Base-by-base conservation (phyloP, 2,329 filamentous ascomycete species). In the Huntiella bhutanensis region DNA sequence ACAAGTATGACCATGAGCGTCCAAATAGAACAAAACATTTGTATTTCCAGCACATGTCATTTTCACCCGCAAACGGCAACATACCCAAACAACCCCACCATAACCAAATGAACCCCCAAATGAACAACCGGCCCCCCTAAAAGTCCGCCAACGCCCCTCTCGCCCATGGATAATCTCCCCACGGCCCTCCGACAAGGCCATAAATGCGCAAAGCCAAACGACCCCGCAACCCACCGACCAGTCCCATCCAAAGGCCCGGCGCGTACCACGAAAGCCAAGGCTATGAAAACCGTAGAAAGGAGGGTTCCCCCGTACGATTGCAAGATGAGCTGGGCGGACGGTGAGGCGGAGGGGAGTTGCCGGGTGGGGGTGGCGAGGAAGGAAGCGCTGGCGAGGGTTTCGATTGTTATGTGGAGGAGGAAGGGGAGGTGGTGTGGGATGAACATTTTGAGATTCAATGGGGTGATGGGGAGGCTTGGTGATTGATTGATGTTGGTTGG, bases 241-340 rank as follows among this genome's bases (percentile, higher is more conserved):
- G 58, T 56, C 3, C 56, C 46, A 51, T 63, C 58, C 39, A 61
- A 54, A 1, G 48, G 54, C 0, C 41, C 40, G 5, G 57, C 53
- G 2, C 59, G 56, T 4, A 53, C 42, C 7, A 61, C 50, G 36
- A 68, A 55, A 11, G 57, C 49, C 3, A 67, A 52, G 39, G 64
- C 64, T 19, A 68, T 52, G n/a, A 70, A 51, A 40, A 64, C 66
- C 15, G 62, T 65, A 4, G 64, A 59, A 11, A 67, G 53, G 3
- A 73, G 58, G 11, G 70, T 58, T 10, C 65, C 68, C 38, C 68
- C 69, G 10, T 70, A 62, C 48, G 63, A 68, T 41, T 63, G 60
- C 10, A 70, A 54, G 32, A 72, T 56, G 34, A 71, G 62, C 3
- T 53, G 55, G 4, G 64, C 60, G 13, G 64, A 61, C 2, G 54